These are phyloP conservation scores for Auriscalpium orientale DNA, from an alignment of 768 basidiomycete genomes.

Conservation along the genomic window DNA sequence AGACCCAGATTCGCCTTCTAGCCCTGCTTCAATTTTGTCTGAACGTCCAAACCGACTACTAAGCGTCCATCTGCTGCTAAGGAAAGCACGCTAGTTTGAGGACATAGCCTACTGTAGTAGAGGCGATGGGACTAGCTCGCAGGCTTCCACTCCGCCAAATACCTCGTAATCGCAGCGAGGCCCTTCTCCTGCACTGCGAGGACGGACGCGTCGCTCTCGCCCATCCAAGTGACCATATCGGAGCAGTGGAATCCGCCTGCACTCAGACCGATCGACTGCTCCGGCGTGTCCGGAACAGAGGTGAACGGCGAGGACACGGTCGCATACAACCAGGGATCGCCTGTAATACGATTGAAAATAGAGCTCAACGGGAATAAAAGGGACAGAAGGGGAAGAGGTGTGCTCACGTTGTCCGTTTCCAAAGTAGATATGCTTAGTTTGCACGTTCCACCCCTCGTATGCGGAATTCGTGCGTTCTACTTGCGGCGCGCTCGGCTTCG, in stretches of 20 bases:
- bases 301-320: background rate
- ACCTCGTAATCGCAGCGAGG: background rate
- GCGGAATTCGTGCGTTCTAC: slow-evolving; percentile 11
- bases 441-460: slow-evolving; percentile 17
- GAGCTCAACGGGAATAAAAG: background rate
- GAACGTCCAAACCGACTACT: too few species aligned
- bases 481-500: slow-evolving; percentile 8
- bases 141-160: background rate
- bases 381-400: background rate
- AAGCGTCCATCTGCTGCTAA: too few species aligned
- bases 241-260: background rate
- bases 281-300: background rate
- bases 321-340: background rate
- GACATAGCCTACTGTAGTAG: too few species aligned
- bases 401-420: slow-evolving; percentile 12
- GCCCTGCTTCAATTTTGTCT: too few species aligned
- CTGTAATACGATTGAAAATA: background rate
- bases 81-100: too few species aligned
- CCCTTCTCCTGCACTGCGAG: background rate
- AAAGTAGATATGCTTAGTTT: slow-evolving; percentile 16
- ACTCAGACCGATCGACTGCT: background rate
- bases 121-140: too few species aligned
- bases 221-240: background rate
- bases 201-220: background rate
- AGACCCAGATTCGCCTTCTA: too few species aligned